Conservation (phyloP, 2,329 filamentous ascomycete species). For the Alternaria ventricosa region DNA sequence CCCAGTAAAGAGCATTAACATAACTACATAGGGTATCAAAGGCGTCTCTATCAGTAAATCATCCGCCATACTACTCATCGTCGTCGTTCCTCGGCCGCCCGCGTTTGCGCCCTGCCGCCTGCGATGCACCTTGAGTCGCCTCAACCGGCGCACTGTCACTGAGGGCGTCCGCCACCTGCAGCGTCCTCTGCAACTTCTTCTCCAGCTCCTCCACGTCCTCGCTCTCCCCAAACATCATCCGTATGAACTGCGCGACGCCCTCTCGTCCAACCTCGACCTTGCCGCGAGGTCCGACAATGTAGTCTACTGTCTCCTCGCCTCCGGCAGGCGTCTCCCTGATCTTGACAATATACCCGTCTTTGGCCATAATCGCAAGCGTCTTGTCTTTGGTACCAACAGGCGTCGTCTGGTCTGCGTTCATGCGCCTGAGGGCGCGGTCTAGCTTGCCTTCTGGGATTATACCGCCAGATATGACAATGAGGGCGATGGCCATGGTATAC, state of each 20-base stretch:
- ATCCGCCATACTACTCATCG: constrained; percentile 4
- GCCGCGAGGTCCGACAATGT: constrained; percentile 82
- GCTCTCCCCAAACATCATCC: constrained; percentile 41
- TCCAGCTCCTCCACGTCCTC: constrained; percentile 42
- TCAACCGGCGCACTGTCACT: constrained; percentile 12
- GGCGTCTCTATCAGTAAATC: not conserved
- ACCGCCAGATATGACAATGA: constrained; percentile 76
- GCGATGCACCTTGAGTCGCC: constrained; percentile 10
- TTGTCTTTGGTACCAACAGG: constrained; percentile 76
- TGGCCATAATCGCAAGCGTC: constrained; percentile 75
- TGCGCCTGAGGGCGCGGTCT: constrained; percentile 72
- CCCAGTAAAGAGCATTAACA: not conserved
- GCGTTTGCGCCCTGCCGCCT: constrained; percentile 22
- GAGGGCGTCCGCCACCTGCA: constrained; percentile 34
- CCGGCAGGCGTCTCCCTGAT: constrained; percentile 71
- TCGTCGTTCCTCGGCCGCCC: constrained; percentile 19
- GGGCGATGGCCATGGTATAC: constrained; percentile 78
- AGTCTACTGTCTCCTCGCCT: constrained; percentile 81
- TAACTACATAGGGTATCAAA: not conserved
- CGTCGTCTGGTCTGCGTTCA: constrained; percentile 78
- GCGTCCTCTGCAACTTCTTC: constrained; percentile 40
- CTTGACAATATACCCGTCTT: constrained; percentile 82
- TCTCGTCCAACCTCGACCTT: constrained; percentile 83
- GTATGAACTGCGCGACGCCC: constrained; percentile 74
- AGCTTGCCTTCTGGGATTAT: constrained; percentile 79